phyloP scores from a whole-genome alignment of 306 rosid genomes.

The Psophocarpus tetragonolobus region DNA sequence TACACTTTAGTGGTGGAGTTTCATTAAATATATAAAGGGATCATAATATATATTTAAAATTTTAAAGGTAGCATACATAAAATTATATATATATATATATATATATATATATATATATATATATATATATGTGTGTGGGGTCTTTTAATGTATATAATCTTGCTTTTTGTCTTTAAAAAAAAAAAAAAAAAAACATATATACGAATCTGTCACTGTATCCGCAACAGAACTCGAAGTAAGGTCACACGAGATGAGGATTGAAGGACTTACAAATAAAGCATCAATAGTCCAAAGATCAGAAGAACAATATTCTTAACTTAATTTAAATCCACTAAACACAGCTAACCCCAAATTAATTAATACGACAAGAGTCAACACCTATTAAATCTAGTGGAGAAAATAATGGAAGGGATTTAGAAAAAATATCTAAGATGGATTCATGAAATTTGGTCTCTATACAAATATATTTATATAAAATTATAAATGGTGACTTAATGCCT shows the following conservation, averaged over 20 bases:
- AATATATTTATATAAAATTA: no score
- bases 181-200: no score
- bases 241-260: background rate
- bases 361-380: background rate
- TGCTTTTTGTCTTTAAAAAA: no score
- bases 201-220: background rate
- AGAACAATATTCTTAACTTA: background rate
- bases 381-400: background rate
- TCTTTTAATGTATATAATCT: no score
- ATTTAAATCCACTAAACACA: background rate
- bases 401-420: background rate
- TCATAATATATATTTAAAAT: no score
- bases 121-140: no score
- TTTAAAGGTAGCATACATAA: no score
- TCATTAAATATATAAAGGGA: background rate
- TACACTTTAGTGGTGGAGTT: background rate
- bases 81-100: no score
- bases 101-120: no score
- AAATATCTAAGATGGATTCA: background rate
- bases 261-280: background rate
- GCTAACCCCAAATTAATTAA: background rate
- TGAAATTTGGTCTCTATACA: background rate
- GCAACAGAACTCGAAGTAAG: background rate
- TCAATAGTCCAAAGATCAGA: background rate
- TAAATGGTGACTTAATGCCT: no score